Base-by-base conservation (phyloP, 768 basidiomycete genomes). In the Lactarius tabidus region DNA sequence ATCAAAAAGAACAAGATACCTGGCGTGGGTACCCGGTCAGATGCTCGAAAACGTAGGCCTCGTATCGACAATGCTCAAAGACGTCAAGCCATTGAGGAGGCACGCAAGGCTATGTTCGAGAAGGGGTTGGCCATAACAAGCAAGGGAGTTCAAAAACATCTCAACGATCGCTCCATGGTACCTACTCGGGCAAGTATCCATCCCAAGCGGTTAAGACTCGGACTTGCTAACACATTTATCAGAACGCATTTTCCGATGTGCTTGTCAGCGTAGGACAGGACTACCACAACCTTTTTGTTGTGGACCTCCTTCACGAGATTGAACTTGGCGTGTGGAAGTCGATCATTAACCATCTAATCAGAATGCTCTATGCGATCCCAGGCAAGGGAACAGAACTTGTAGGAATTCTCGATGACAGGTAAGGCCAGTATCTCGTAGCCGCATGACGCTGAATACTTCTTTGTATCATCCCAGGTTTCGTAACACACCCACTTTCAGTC, bases 231-330 rank as follows among this genome's bases (percentile, higher is more conserved):
- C 6, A n/a, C 8, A 9, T 43, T 41, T 1, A 17, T 3, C 17
- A 41, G 39, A 18, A 41, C 17, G 18, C 39, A 41, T 41, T 41
- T 17, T 43, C 41, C 7, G 2, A n/a, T 2, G n/a, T 8, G 3
- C 20, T n/a, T 6, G 6, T 20, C 2, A 6, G 2, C 0, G 1
- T 43, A 43, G 20, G 20, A 0, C 41, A 43, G 8, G 8, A 43
- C 41, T 43, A 20, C 6, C 77, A 67, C 48, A 26, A 1, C 0
- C 69, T 76, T 10, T 71, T 80, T 0, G 68, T 74, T 1, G 70
- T 74, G 0, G 77, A 82, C 54, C 68, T 81, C 18, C 55, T 82
- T 60, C 80, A 81, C 45, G 76, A 81, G 48, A 71, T 78, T 35
- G 77, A 81, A 57, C 66, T 80, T 0, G 79, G 81, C 0, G 69